These are phyloP conservation scores for Ceriops zippeliana DNA, from an alignment of 345 rosid species.

Conservation along the genomic window DNA sequence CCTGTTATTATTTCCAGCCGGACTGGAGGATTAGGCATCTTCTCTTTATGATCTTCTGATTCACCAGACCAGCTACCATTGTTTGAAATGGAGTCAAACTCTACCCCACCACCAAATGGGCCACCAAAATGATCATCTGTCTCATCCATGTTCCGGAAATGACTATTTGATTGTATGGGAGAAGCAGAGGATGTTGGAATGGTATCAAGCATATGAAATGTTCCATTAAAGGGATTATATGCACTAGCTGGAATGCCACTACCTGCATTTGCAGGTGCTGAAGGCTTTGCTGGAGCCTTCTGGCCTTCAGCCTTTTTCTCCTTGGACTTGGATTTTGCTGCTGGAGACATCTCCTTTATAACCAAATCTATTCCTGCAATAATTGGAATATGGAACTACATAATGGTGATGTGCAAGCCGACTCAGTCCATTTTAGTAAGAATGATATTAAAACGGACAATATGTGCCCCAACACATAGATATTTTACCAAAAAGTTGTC, in stretches of 20 bases:
- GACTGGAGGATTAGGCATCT: slow-evolving; percentile 35
- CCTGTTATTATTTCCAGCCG: slow-evolving; percentile 63
- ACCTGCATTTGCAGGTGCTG: slow-evolving; percentile 45
- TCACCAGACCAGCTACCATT: slow-evolving; percentile 93
- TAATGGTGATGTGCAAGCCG: not conserved
- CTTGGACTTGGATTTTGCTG: slow-evolving; percentile 64
- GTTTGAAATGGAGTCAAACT: slow-evolving; percentile 76
- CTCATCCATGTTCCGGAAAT: slow-evolving; percentile 68
- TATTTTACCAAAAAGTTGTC: no score
- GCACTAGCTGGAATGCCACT: slow-evolving; percentile 62
- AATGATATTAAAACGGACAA: no score
- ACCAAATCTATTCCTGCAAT: slow-evolving; percentile 27
- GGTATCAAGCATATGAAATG: slow-evolving; percentile 68
- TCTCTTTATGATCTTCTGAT: slow-evolving; percentile 90
- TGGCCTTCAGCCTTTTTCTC: slow-evolving; percentile 61
- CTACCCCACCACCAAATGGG: slow-evolving; percentile 45
- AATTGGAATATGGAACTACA: slow-evolving; percentile 17
- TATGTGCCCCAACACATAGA: no score
- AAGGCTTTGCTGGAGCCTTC: slow-evolving; percentile 52
- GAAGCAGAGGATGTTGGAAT: slow-evolving; percentile 45
- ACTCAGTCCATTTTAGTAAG: not conserved
- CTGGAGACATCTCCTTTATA: slow-evolving; percentile 55
- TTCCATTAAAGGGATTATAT: slow-evolving; percentile 66
- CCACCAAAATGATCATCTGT: slow-evolving; percentile 51
- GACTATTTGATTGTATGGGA: slow-evolving; percentile 54